A percentile compares a stretch with the other conserved stretches of the same genome.
These are phyloP conservation scores for Microcyclosporella mali DNA, from an alignment of 2,329 filamentous ascomycete genomes.

Conservation along the genomic window DNA sequence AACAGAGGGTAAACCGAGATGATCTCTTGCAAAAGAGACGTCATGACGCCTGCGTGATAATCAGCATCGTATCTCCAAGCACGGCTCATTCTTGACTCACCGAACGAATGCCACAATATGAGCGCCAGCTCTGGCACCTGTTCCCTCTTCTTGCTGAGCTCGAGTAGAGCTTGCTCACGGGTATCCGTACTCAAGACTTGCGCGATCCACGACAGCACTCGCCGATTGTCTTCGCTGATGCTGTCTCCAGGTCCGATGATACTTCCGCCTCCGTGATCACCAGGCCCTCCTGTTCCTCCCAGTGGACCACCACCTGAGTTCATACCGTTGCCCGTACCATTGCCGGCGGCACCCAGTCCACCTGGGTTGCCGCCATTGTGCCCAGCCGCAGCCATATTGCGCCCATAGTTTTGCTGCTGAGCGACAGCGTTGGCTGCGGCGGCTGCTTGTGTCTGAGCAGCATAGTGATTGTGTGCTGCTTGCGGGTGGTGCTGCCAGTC, in stretches of 20 bases:
- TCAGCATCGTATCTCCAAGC: slow-evolving; percentile 5
- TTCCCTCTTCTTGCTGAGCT: slow-evolving; percentile 97
- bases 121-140: slow-evolving; percentile 94
- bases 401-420: slow-evolving; percentile 33
- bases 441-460: slow-evolving; percentile 42
- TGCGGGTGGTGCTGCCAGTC: slow-evolving; percentile 66
- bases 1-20: slow-evolving; percentile 96
- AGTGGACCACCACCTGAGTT: slow-evolving; percentile 14
- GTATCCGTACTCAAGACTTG: slow-evolving; percentile 83
- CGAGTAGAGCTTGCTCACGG: slow-evolving; percentile 82
- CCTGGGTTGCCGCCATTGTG: slow-evolving; percentile 29
- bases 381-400: slow-evolving; percentile 31
- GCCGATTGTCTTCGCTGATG: slow-evolving; percentile 72
- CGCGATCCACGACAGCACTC: slow-evolving; percentile 88
- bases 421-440: slow-evolving; percentile 36
- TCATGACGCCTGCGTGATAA: slow-evolving; percentile 78
- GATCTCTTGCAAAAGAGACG: slow-evolving; percentile 92
- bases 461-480: slow-evolving; percentile 34
- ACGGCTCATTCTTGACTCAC: slow-evolving; percentile 48
- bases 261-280: slow-evolving; percentile 25
- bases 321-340: slow-evolving; percentile 27
- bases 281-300: slow-evolving; percentile 11
- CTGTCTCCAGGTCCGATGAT: slow-evolving; percentile 27
- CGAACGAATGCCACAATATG: slow-evolving; percentile 97
- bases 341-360: slow-evolving; percentile 1